phyloP scores from a whole-genome alignment of 148 eudicot species.

The Vaccinium macrocarpon region DNA sequence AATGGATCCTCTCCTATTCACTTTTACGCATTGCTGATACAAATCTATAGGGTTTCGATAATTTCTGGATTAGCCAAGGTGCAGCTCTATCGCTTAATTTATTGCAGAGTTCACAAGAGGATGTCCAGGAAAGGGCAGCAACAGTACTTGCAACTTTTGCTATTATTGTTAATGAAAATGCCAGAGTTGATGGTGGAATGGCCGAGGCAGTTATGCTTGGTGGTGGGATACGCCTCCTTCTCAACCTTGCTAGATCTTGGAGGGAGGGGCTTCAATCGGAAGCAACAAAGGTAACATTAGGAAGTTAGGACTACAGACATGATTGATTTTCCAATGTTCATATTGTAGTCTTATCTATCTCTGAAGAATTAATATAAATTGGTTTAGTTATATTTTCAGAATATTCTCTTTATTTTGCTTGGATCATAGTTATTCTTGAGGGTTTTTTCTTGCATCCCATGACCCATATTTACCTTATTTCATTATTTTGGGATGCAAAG shows the following conservation, averaged over 20 bases:
- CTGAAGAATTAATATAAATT: neutral
- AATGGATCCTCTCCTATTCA: conserved; percentile 80
- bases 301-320: neutral
- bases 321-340: conserved; percentile 1
- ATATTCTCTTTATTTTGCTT: neutral
- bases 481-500: neutral
- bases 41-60: conserved; percentile 66
- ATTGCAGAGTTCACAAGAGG: conserved; percentile 83
- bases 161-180: conserved; percentile 82
- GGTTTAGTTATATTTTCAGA: neutral
- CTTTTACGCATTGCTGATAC: conserved; percentile 77
- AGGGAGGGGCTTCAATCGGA: conserved; percentile 89
- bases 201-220: conserved; percentile 83
- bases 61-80: conserved; percentile 88
- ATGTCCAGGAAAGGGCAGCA: conserved; percentile 94
- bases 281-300: conserved; percentile 62
- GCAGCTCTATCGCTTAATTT: conserved; percentile 63
- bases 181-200: conserved; percentile 68
- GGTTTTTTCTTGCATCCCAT: neutral
- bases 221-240: conserved; percentile 81
- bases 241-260: conserved; percentile 78
- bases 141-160: conserved; percentile 86
- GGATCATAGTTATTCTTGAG: neutral
- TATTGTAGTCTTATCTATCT: neutral
- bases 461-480: neutral